phyloP scores from a whole-genome alignment of 2,329 filamentous ascomycete genomes.

The Botrytis deweyae region DNA sequence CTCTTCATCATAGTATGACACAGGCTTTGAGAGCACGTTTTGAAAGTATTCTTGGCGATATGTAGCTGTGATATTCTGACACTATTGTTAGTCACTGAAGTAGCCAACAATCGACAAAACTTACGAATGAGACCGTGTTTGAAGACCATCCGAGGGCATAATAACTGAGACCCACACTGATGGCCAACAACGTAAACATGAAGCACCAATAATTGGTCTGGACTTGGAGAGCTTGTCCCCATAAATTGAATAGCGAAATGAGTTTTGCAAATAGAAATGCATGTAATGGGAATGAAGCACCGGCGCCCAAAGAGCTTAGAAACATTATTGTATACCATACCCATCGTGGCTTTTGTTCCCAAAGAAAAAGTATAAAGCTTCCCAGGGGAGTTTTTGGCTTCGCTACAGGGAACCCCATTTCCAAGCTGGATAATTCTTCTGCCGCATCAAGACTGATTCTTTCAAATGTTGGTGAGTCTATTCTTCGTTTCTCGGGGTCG shows the following conservation, averaged over 20 bases:
- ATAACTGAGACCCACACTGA: constrained; percentile 42
- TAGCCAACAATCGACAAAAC: constrained; percentile 22
- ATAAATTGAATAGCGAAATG: constrained; percentile 32
- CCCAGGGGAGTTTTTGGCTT: background rate
- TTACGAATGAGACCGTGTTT: constrained; percentile 42
- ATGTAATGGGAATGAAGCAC: constrained; percentile 41
- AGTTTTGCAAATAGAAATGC: constrained; percentile 40
- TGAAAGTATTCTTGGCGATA: constrained; percentile 49
- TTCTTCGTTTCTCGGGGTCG: background rate
- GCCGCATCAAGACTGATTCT: constrained; percentile 6
- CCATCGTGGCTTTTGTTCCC: constrained; percentile 28
- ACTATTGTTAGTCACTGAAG: background rate
- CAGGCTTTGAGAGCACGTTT: constrained; percentile 45
- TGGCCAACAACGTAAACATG: constrained; percentile 50
- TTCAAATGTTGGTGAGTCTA: constrained; percentile 1
- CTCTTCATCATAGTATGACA: constrained; percentile 46
- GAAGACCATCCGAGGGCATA: constrained; percentile 41
- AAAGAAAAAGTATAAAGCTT: constrained; percentile 31
- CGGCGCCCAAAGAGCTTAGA: constrained; percentile 3
- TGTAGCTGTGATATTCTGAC: constrained; percentile 38
- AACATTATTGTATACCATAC: constrained; percentile 12
- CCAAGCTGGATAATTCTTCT: background rate
- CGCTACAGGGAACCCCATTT: background rate
- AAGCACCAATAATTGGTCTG: constrained; percentile 48
- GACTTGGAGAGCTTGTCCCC: constrained; percentile 27